Evolutionary conservation across 495 filamentous ascomycete genomes (phyloP).

Genomic region (Jackrogersella multiformis): DNA sequence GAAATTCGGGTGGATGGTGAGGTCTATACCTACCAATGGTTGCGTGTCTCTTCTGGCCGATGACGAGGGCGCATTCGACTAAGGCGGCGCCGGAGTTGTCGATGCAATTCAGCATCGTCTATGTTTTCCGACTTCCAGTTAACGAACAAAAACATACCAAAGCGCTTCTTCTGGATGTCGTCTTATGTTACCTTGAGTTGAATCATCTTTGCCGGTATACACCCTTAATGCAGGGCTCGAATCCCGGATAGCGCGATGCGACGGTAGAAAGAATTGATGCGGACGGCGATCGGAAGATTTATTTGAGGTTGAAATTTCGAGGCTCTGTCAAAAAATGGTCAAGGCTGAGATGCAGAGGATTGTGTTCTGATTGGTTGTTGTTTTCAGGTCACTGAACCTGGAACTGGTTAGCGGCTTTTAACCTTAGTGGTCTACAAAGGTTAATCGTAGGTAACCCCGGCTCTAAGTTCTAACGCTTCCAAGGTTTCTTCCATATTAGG

Average conservation of each 20-base stretch:
- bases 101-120: conserved; percentile 99
- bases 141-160: conserved; percentile 21
- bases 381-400: not conserved
- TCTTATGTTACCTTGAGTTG: conserved; percentile 83
- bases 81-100: conserved; percentile 99
- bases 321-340: conserved; percentile 33
- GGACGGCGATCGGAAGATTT: not conserved
- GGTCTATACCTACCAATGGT: conserved; percentile 76
- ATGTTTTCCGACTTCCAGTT: conserved; percentile 13
- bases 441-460: not conserved
- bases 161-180: not conserved
- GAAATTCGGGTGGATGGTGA: not conserved
- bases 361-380: conserved; percentile 25
- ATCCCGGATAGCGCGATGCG: conserved; percentile 26
- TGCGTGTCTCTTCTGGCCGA: conserved; percentile 89
- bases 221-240: conserved; percentile 34
- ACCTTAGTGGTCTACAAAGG: not conserved
- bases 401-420: conserved; percentile 8
- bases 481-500: too few relatives aligned
- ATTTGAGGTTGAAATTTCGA: conserved; percentile 38
- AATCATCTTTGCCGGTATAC: conserved; percentile 77
- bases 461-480: not conserved
- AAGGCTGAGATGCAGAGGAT: conserved; percentile 23
- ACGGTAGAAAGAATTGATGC: not conserved
- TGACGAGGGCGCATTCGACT: conserved; percentile 93